Evolutionary conservation across 2,329 filamentous ascomycete species (phyloP), one percentile per base, ranked within the genome.

Genomic region (Apiospora rasikravindrae): DNA sequence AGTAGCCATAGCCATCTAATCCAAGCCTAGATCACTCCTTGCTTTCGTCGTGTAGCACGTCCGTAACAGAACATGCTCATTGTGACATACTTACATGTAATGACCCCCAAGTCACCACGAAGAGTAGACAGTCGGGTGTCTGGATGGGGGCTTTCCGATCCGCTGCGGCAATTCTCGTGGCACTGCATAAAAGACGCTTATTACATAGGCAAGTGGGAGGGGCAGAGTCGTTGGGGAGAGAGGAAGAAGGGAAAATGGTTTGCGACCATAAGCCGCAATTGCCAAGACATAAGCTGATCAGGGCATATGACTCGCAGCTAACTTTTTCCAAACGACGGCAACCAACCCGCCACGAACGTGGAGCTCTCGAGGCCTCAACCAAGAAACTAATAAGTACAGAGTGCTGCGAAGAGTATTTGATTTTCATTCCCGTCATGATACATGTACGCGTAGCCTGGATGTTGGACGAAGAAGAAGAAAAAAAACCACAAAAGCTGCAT

Each of bases 1-100:
- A 61, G 29, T 61, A 61, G 53, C 29, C 53, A 61, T 37, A 61
- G 53, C 29, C 16, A 37, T 37, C 53, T 61, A 37, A 61, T 61
- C 19, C 53, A 61, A 37, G 53, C 53, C 53, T 61, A 61, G 29
- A 61, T 61, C 13, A 29, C 22, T 14, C 49, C 24, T 29, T 26
- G 24, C 24, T 16, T 47, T 51, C 53, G 7, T 29, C 51, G 5
- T 1, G 24, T 29, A 6, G 24, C 26, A 14, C 26, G 26, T 22
- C 16, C 26, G 16, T 10, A 22, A 11, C 53, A 37, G 24, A 22
- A 22, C 24, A 10, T 61, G 29, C 16, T 33, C 53, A 61, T 13
- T 16, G 29, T 61, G 29, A 61, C 33, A 7, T 26, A 53, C n/a
- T 11, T 19, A 8, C 13, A 16, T 22, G 5, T 29, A 42, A 13